These are phyloP conservation scores for Boletus rufocinnamomeus DNA, from an alignment of 768 basidiomycete species.

Conservation along the genomic window DNA sequence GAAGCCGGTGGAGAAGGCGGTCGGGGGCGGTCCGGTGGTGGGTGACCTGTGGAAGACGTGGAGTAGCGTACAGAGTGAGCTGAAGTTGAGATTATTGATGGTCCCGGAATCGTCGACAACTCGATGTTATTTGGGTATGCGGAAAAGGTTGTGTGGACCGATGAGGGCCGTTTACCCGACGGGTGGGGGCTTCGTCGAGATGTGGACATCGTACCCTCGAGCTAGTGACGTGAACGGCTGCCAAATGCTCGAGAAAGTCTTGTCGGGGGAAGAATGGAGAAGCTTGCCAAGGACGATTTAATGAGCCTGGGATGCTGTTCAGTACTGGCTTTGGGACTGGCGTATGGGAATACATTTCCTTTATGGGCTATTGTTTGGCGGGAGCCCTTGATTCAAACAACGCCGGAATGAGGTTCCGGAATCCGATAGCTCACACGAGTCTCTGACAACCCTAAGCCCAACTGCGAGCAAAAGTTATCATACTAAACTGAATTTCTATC, in stretches of 20 bases:
- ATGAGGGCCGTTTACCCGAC: constrained; percentile 23
- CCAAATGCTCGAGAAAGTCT: neutral
- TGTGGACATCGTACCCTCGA: constrained; percentile 28
- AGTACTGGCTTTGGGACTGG: neutral
- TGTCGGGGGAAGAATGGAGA: neutral
- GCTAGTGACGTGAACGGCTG: neutral
- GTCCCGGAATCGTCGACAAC: constrained; percentile 14
- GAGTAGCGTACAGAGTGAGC: constrained; percentile 24
- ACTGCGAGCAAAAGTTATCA: neutral
- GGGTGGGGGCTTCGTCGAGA: constrained; percentile 26
- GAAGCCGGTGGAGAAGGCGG: constrained; percentile 75
- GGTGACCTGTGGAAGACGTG: constrained; percentile 11
- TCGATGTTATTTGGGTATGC: constrained; percentile 17
- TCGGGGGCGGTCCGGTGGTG: constrained; percentile 24
- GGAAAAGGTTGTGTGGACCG: constrained; percentile 11
- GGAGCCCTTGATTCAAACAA: constrained; percentile 18
- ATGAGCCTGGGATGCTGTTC: neutral
- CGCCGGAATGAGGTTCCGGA: constrained; percentile 2
- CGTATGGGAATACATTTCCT: constrained; percentile 21
- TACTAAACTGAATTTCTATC: neutral
- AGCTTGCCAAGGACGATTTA: neutral
- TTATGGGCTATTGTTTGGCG: constrained; percentile 20
- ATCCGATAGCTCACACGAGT: neutral
- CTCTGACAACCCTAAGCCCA: neutral
- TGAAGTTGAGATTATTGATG: constrained; percentile 26